These are phyloP conservation scores for Acanthamoeba sp. DNA, from an alignment of 208 protist genomes.

Conservation along the genomic window DNA sequence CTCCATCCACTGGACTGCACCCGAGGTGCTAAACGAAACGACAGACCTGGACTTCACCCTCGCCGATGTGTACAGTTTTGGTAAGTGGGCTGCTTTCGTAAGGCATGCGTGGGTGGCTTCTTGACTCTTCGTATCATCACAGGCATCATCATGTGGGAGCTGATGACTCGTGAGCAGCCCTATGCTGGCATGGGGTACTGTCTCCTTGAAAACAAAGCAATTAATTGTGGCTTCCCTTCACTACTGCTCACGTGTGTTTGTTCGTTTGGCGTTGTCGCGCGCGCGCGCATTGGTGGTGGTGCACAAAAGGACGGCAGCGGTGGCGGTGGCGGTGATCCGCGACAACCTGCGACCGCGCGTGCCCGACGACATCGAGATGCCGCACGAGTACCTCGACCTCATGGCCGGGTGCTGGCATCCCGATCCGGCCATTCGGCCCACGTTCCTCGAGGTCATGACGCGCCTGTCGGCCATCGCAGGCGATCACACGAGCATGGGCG, in stretches of 20 bases:
- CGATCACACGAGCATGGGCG: neutral
- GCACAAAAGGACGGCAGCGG: neutral
- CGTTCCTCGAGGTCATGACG: constrained; percentile 67
- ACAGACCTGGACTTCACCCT: neutral
- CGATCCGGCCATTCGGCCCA: constrained; percentile 11
- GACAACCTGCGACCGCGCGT: neutral
- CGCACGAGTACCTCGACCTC: neutral
- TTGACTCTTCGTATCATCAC: no score
- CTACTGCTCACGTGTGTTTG: no score
- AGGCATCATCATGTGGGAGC: constrained; percentile 68
- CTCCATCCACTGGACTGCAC: neutral
- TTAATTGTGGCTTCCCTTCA: no score
- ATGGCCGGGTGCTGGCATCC: neutral
- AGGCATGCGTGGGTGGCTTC: no score
- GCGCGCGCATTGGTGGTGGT: no score
- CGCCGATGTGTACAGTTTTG: constrained; percentile 65
- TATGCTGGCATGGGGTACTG: neutral
- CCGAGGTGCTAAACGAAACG: constrained; percentile 20
- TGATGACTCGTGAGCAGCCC: neutral
- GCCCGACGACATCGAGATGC: neutral
- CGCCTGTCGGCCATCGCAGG: neutral
- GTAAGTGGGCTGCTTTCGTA: constrained; percentile 64
- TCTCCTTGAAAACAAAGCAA: no score
- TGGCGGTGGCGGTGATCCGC: constrained; percentile 54
- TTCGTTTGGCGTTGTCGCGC: no score